Evolutionary conservation across 2,329 filamentous ascomycete species (phyloP).

Genomic region (Leptographium galeiforme): DNA sequence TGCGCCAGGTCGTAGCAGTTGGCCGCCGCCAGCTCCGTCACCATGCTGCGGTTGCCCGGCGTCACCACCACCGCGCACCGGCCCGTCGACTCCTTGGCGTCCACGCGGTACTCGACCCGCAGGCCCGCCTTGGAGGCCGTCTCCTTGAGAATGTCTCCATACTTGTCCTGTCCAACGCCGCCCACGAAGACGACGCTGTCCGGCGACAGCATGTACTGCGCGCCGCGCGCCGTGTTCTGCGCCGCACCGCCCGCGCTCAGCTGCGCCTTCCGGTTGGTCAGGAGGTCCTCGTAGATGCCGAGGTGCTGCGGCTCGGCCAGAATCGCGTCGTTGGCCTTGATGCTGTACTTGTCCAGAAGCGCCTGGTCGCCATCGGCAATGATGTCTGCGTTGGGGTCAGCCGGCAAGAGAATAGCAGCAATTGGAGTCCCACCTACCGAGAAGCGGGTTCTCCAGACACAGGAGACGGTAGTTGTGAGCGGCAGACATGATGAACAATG

Average conservation of each 20-base stretch:
- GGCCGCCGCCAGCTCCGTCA: conserved; percentile 88
- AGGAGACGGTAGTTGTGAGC: conserved; percentile 75
- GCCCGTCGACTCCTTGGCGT: conserved; percentile 71
- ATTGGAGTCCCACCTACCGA: conserved; percentile 44
- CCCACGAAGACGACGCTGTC: conserved; percentile 90
- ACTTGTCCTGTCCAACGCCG: conserved; percentile 91
- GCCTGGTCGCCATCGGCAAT: conserved; percentile 72
- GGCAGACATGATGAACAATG: conserved; percentile 49
- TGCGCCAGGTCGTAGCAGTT: conserved; percentile 96
- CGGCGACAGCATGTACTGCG: conserved; percentile 84
- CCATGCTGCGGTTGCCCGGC: conserved; percentile 86
- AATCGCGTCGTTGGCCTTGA: conserved; percentile 96
- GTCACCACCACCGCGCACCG: conserved; percentile 96
- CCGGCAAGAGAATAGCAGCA: background rate
- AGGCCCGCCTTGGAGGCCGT: conserved; percentile 81
- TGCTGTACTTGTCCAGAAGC: conserved; percentile 79
- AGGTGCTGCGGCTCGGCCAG: conserved; percentile 87
- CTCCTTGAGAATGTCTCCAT: conserved; percentile 74
- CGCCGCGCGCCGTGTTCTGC: conserved; percentile 93
- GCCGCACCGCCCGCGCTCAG: conserved; percentile 92
- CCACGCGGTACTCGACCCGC: conserved; percentile 87
- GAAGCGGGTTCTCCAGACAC: conserved; percentile 92
- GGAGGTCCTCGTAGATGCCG: conserved; percentile 81
- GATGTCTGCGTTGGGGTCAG: conserved; percentile 50
- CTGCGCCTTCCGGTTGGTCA: conserved; percentile 85